Conservation (phyloP, 805 yeast genomes). For the Ogataea neopini region DNA sequence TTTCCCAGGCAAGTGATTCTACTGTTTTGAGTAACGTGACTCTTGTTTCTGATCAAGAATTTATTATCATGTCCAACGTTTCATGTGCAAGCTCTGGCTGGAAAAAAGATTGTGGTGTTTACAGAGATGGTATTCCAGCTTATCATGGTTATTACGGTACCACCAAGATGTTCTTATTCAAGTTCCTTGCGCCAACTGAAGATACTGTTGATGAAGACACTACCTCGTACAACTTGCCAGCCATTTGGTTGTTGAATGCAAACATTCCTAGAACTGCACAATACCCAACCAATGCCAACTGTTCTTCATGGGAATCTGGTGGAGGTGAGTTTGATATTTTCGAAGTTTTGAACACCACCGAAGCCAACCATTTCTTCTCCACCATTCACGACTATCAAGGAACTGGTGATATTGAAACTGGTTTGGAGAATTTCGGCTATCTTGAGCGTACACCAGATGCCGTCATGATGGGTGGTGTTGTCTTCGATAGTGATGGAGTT, state of each 20-base stretch:
- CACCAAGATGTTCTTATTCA: slow-evolving; percentile 71
- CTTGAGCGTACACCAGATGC: slow-evolving; percentile 51
- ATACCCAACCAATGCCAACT: slow-evolving; percentile 58
- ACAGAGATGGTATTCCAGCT: slow-evolving; percentile 73
- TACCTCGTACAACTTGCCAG: slow-evolving; percentile 61
- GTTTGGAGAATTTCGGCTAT: slow-evolving; percentile 58
- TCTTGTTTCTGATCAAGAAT: slow-evolving; percentile 60
- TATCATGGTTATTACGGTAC: slow-evolving; percentile 68
- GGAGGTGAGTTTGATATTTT: slow-evolving; percentile 81
- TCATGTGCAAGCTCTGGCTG: slow-evolving; percentile 58
- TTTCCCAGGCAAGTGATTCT: slow-evolving; percentile 43
- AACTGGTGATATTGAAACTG: slow-evolving; percentile 58
- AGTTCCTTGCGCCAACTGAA: slow-evolving; percentile 68
- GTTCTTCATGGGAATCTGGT: slow-evolving; percentile 78
- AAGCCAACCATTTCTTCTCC: slow-evolving; percentile 54
- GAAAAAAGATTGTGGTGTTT: slow-evolving; percentile 68
- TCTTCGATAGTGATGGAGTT: slow-evolving; percentile 60
- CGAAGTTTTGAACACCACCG: slow-evolving; percentile 68
- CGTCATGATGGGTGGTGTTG: slow-evolving; percentile 71
- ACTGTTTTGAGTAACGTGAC: slow-evolving; percentile 50
- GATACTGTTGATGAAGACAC: slow-evolving; percentile 35
- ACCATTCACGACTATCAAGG: slow-evolving; percentile 81
- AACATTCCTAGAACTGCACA: slow-evolving; percentile 75
- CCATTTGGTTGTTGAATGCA: slow-evolving; percentile 72
- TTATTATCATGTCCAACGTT: slow-evolving; percentile 56